Conservation (phyloP, 2,329 filamentous ascomycete genomes). For the Septoria linicola region DNA sequence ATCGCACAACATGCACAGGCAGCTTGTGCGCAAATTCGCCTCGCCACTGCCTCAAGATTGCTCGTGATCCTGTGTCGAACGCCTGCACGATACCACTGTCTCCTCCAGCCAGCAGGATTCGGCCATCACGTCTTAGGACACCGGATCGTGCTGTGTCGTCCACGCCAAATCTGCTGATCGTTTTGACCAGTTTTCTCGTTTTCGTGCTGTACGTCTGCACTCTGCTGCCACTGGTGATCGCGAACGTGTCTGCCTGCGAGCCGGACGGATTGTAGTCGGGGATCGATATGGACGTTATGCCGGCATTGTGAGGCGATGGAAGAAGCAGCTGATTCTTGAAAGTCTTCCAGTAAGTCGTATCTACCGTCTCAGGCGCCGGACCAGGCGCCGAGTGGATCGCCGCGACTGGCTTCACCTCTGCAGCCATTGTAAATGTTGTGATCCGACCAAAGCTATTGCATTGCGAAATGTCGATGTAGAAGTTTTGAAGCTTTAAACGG, state of each 20-base stretch:
- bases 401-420: constrained; percentile 76
- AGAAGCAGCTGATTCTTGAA: constrained; percentile 91
- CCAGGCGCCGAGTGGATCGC: constrained; percentile 80
- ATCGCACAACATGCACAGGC: constrained; percentile 87
- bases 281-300: constrained; percentile 76
- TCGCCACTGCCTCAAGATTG: constrained; percentile 92
- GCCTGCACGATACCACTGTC: constrained; percentile 91
- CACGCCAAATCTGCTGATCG: constrained; percentile 77
- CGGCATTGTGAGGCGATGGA: constrained; percentile 84
- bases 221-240: constrained; percentile 88
- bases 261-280: constrained; percentile 40
- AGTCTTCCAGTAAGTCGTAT: constrained; percentile 93
- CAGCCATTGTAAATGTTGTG: constrained; percentile 63
- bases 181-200: constrained; percentile 88
- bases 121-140: constrained; percentile 82
- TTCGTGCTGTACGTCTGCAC: constrained; percentile 92
- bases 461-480: neutral
- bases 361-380: constrained; percentile 78
- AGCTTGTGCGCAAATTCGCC: constrained; percentile 65
- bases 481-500: constrained; percentile 10
- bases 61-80: constrained; percentile 85
- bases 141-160: constrained; percentile 87
- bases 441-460: constrained; percentile 2
- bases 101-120: constrained; percentile 86
- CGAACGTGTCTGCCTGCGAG: constrained; percentile 67